Base-by-base conservation (phyloP, 371 early-diverging fungal genomes). In the Rhizopus sp. region DNA sequence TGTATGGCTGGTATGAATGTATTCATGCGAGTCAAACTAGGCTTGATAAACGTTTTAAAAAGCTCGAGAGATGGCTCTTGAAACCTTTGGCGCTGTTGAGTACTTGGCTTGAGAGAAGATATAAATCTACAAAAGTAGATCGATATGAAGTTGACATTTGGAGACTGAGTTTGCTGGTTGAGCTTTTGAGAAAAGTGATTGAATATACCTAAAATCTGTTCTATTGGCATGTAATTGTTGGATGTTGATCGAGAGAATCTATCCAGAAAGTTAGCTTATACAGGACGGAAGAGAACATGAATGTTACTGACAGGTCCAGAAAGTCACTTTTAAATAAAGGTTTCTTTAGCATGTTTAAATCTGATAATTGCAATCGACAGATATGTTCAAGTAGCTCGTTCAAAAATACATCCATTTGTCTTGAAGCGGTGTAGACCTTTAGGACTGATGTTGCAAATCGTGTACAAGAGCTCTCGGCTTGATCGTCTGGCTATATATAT, bases 331-430 rank as follows among this genome's bases (percentile, higher is more conserved):
- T 69, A 42, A 82, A 81, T 17, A 82, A 32, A 0, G 85, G 85
- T 34, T 79, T 75, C 5, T 54, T 41, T 6, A 70, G 38, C 7
- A 74, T 13, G 0, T 53, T 33, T 0, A 73, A 47, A 23, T 65
- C 62, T 16, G 57, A 50, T 7, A 49, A 50, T 2, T 57, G 42
- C 15, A 69, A 53, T 3, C 41, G 38, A 0, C 65, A 61, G 4
- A 84, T 53, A 30, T 75, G 55, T 7, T 48, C 42, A 3, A 81
- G 68, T 0, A 82, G 52, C 7, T 81, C 81, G 4, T 62, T 57
- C 32, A 81, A 42, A 47, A 77, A 78, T 15, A 56, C 57, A 50
- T 77, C 76, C n/a, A 84, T 58, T 39, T 84, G 81, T 51, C 85
- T 68, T 4, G 85, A 75, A 13, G 76, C 81, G 31, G 83, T 61